Base-by-base conservation (phyloP, 305 asterid species). In the Solanum chacoense region DNA sequence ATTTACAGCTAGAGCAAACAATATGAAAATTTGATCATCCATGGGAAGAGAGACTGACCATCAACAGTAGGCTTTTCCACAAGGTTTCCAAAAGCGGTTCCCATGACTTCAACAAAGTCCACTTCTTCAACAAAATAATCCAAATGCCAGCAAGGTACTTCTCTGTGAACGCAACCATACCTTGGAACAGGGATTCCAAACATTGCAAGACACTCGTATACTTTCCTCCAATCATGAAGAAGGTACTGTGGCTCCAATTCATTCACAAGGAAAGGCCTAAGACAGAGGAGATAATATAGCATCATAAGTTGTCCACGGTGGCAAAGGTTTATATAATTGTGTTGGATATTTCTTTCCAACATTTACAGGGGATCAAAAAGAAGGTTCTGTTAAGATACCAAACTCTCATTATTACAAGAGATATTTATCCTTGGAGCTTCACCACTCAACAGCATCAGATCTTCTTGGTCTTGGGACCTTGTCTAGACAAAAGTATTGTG, bases 191-290 rank as follows among this genome's bases (percentile, higher is more conserved):
- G 95, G 90, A 96, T 94, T 89, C 98, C 99, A 90, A 71, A 94
- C 94, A 94, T 93, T 89, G 92, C 95, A 88, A 96, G 98, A 88
- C 94, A 92, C 99, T 95, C 97, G 18, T 95, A 96, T 71, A 96
- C 98, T 91, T 91, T 90, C 93, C 97, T 95, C 88, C 98, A 91
- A 93, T 97, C 98, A 85, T 96, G 98, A 91, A 96, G 98, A 93
- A 96, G 96, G 92, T 94, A 96, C 32, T 94, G 99, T 12, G 93
- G 94, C 87, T 94, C 98, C 96, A 97, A 89, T 90, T 97, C 98
- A 92, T 96, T 97, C 34, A 97, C 98, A 90, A 96, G 98, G 93
- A 94, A 97, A 84, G 99, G 98, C 98, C 99, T 97, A 90, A 89
- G 91, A 88, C 65, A 86, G 88, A 90, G 45, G 63, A 88, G 89